Evolutionary conservation across 305 asterid genomes (phyloP).

Genomic region (Fraxinus sp.): DNA sequence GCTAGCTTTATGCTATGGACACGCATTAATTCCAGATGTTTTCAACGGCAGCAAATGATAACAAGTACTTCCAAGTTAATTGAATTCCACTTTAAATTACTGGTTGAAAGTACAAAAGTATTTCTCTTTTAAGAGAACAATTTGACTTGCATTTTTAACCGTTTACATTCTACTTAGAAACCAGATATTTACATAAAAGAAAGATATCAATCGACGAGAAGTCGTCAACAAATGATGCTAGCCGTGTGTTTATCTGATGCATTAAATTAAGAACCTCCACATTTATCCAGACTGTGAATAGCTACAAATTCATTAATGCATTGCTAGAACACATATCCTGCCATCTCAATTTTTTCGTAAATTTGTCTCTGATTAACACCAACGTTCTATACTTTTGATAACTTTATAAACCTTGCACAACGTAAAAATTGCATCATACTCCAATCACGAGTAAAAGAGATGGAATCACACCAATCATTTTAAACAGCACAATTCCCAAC

Average conservation of each 20-base stretch:
- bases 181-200: slow-evolving; percentile 11
- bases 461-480: slow-evolving; percentile 1
- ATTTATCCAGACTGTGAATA: not conserved
- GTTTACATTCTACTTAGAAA: not conserved
- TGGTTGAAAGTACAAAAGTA: not conserved
- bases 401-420: not conserved
- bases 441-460: slow-evolving; percentile 1
- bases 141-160: slow-evolving; percentile 12
- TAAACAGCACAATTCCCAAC: slow-evolving; percentile 3
- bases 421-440: not conserved
- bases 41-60: not conserved
- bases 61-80: slow-evolving; percentile 5
- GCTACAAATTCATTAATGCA: not conserved
- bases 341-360: not conserved
- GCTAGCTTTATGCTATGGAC: not conserved
- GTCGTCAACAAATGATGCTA: slow-evolving; percentile 13
- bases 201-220: slow-evolving; percentile 11
- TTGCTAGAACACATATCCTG: slow-evolving; percentile 16
- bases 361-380: not conserved
- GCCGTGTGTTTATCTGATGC: not conserved
- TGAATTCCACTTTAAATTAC: not conserved
- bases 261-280: slow-evolving; percentile 12
- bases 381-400: not conserved
- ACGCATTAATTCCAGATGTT: not conserved
- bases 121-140: not conserved